Conservation (phyloP, 2,329 filamentous ascomycete genomes). For the Hymenoscyphus infarciens region DNA sequence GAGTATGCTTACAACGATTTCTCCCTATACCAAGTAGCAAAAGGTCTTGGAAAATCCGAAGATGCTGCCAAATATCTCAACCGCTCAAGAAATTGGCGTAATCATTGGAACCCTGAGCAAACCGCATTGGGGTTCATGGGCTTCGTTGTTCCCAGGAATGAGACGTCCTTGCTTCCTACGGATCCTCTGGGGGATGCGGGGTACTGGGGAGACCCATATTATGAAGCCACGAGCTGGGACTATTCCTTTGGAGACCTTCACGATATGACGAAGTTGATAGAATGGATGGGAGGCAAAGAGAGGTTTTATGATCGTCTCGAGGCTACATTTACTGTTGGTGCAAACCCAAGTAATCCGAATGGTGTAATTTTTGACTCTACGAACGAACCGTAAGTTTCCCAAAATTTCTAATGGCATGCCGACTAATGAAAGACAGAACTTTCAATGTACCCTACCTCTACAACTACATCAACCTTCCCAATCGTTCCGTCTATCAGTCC, state of each 20-base stretch:
- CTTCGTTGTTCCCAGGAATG: conserved; percentile 61
- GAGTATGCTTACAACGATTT: conserved; percentile 71
- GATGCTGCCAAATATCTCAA: conserved; percentile 58
- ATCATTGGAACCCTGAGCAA: conserved; percentile 63
- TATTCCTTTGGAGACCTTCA: conserved; percentile 53
- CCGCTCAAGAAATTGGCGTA: conserved; percentile 65
- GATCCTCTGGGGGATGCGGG: conserved; percentile 46
- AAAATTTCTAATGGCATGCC: too few species aligned
- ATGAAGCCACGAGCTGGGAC: conserved; percentile 49
- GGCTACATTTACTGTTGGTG: conserved; percentile 46
- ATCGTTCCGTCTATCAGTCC: conserved; percentile 55
- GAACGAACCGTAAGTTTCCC: conserved; percentile 27
- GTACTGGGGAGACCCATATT: conserved; percentile 51
- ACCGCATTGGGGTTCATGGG: conserved; percentile 58
- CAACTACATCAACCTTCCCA: conserved; percentile 62
- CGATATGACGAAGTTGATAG: conserved; percentile 48
- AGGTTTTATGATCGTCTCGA: conserved; percentile 49
- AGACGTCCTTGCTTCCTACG: conserved; percentile 44
- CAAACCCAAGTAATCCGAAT: conserved; percentile 42
- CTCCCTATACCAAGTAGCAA: conserved; percentile 54
- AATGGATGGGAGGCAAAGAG: conserved; percentile 44
- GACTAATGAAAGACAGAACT: conserved; percentile 13
- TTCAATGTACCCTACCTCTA: conserved; percentile 68
- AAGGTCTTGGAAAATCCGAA: conserved; percentile 47
- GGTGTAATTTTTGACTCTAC: conserved; percentile 58